Percentiles rank a stretch among this genome's conserved stretches.
Evolutionary conservation across 192 early-diverging fungal species (phyloP).

Genomic region (Piromyces finnis): DNA sequence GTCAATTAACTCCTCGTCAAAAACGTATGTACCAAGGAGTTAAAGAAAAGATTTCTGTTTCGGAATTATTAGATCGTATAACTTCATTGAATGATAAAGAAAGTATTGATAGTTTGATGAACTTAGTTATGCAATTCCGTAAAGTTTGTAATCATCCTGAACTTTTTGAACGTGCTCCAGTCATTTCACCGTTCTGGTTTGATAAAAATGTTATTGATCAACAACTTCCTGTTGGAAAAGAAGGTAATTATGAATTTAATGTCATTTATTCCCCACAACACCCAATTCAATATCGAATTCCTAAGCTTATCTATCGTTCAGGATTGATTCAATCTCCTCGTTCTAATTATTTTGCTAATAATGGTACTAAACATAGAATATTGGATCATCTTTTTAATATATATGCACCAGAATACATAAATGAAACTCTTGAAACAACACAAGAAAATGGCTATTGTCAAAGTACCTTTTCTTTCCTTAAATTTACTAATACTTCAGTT

Average conservation of each 20-base stretch:
- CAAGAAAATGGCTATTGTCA: constrained; percentile 3
- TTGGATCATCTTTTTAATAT: constrained; percentile 30
- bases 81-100: constrained; percentile 42
- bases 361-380: constrained; percentile 10
- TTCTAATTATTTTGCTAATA: not conserved
- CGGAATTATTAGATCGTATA: constrained; percentile 52
- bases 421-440: constrained; percentile 19
- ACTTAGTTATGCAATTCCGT: constrained; percentile 86
- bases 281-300: constrained; percentile 33
- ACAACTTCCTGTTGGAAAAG: not conserved
- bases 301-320: constrained; percentile 46
- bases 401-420: constrained; percentile 31
- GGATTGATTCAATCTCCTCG: constrained; percentile 18
- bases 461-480: not conserved
- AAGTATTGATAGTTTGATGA: constrained; percentile 70
- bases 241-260: not conserved
- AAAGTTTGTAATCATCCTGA: constrained; percentile 82
- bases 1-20: constrained; percentile 59
- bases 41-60: constrained; percentile 57
- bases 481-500: not conserved
- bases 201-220: not conserved
- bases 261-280: not conserved
- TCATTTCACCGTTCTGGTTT: constrained; percentile 40
- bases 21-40: constrained; percentile 51
- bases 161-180: constrained; percentile 69